Evolutionary conservation across 2,329 filamentous ascomycete genomes (phyloP).

Genomic region (Hymenoscyphus scutula): DNA sequence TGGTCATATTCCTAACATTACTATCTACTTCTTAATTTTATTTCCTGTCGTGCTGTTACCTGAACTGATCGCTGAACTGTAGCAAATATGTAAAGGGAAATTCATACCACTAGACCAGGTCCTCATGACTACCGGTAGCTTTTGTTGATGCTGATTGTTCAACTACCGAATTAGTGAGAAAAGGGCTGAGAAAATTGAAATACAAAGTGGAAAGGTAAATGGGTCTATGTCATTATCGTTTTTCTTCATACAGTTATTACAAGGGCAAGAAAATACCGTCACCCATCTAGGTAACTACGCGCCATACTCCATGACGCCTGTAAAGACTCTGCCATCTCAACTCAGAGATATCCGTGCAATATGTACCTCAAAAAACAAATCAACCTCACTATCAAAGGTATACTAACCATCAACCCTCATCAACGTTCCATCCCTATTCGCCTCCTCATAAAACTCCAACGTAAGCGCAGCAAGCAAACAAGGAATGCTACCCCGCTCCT

Average conservation of each 20-base stretch:
- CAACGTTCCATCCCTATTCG: conserved; percentile 30
- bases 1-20: too few species aligned
- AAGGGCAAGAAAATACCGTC: neutral
- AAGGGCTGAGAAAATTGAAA: too few species aligned
- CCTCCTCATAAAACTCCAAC: conserved; percentile 84
- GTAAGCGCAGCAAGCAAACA: conserved; percentile 90
- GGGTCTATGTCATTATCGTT: neutral
- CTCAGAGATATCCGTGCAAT: neutral
- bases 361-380: too few species aligned
- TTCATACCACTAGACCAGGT: too few species aligned
- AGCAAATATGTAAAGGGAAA: too few species aligned
- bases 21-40: too few species aligned
- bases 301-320: neutral
- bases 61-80: too few species aligned
- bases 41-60: too few species aligned
- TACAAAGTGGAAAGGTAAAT: neutral
- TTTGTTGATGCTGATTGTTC: too few species aligned
- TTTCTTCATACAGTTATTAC: neutral
- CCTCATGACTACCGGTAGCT: too few species aligned
- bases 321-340: neutral
- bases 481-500: conserved; percentile 89
- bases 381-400: neutral
- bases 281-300: neutral
- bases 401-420: conserved; percentile 20
- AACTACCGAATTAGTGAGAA: too few species aligned